Base-by-base conservation (phyloP, 148 eudicot genomes). In the Dianthus caryophyllus region DNA sequence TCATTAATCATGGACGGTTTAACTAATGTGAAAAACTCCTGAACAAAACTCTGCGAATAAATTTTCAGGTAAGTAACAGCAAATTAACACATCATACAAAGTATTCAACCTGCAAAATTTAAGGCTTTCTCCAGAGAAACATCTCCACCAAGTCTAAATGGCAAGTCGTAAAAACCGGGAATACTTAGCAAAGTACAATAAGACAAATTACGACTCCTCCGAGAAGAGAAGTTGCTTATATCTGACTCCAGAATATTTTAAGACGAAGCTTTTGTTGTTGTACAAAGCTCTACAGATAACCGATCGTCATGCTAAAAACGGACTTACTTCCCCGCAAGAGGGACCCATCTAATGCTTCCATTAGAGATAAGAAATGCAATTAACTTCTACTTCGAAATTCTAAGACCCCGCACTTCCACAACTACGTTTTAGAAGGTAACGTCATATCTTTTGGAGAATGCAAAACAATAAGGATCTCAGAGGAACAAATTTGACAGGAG, bases 1-100 rank as follows among this genome's bases (percentile, higher is more conserved):
- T 80, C 80, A 77, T 67, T 67, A 67, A 71, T 77, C 81, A 77
- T 52, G 75, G 76, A 70, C 55, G 67, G 67, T 75, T 70, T 71
- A 71, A 71, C 47, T 58, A 79, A 81, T 69, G 78, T 47, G 73
- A 75, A 77, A 77, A 67, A 71, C 74, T 56, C 78, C 79, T 71
- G 76, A 70, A 74, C 63, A 47, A 64, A 74, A 59, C 71, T 81
- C 84, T 81, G 84, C 84, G 78, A 67, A 71, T 72, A 78, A 77
- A 81, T 75, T 77, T 74, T 50, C 65, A 77, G 13, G 50, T 81
- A 75, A 72, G 77, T 81, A 63, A 68, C 11, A 47, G 59, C 78
- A 78, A 8, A 66, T 43, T 27, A 59, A 44, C 65, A 78, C 16
- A 63, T 62, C 61, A 67, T 17, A 76, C 65, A 76, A 49, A 26